Evolutionary conservation across 768 basidiomycete genomes (phyloP).

Genomic region (Kwoniella newhampshirensis): DNA sequence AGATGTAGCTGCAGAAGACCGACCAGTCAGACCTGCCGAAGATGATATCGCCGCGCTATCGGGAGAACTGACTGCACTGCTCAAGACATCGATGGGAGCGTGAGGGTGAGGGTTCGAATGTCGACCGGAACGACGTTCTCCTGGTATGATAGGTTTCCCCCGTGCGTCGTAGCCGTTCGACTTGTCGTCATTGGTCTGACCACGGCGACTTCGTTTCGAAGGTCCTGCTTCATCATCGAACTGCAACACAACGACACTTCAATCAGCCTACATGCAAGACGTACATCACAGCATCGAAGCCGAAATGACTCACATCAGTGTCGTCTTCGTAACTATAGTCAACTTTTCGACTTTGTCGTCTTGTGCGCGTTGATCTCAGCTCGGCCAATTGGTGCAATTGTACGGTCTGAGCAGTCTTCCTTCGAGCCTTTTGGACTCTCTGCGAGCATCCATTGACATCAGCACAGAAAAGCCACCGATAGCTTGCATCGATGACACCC

Average conservation of each 20-base stretch:
- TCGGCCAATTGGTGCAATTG: constrained; percentile 36
- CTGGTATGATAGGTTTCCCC: constrained; percentile 31
- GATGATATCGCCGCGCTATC: not conserved
- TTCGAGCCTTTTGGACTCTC: constrained; percentile 34
- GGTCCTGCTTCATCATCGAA: constrained; percentile 13
- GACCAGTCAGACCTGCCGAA: not conserved
- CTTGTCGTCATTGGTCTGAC: constrained; percentile 1
- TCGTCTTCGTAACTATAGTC: constrained; percentile 37
- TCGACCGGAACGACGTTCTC: constrained; percentile 37
- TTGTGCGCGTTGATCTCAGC: constrained; percentile 35
- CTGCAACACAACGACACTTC: constrained; percentile 1
- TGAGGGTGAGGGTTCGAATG: not conserved
- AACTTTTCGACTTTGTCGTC: constrained; percentile 31
- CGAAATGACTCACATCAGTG: constrained; percentile 27
- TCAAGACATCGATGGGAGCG: no score
- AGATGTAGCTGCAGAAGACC: no score
- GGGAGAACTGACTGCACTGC: no score
- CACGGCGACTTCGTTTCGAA: constrained; percentile 12
- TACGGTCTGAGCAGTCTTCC: constrained; percentile 23
- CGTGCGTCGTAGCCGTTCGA: constrained; percentile 6
- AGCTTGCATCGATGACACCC: constrained; percentile 9
- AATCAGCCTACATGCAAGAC: not conserved
- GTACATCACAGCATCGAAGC: not conserved
- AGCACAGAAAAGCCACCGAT: not conserved
- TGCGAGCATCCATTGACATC: constrained; percentile 14